Percentiles rank a stretch among this genome's conserved stretches.
Conservation (phyloP, 208 protist genomes). For the Blastocrithidia nonstop region DNA sequence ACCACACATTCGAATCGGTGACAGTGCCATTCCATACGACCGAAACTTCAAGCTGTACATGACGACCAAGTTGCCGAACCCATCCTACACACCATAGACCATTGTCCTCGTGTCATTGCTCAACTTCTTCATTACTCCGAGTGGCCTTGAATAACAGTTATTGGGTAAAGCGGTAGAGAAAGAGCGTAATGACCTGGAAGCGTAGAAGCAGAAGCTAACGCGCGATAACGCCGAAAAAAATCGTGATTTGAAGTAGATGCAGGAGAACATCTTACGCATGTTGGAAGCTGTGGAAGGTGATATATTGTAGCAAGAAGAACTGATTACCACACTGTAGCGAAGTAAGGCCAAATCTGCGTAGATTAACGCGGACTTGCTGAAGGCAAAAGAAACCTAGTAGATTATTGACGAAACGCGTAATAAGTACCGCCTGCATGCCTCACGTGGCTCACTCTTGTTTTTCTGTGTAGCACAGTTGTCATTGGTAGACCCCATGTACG, state of each 20-base stretch:
- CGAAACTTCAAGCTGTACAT: conserved; percentile 94
- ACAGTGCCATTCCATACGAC: conserved; percentile 93
- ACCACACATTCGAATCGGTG: conserved; percentile 93
- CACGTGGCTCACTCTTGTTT: conserved; percentile 90
- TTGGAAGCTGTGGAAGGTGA: conserved; percentile 90
- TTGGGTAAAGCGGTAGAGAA: conserved; percentile 93
- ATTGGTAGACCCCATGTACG: conserved; percentile 93
- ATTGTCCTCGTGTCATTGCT: conserved; percentile 94
- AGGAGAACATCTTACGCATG: conserved; percentile 92
- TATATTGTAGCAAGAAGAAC: conserved; percentile 94
- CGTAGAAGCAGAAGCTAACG: conserved; percentile 91
- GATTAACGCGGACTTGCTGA: conserved; percentile 87
- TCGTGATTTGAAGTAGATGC: conserved; percentile 90
- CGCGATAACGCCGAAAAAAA: conserved; percentile 90
- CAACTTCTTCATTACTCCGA: conserved; percentile 96
- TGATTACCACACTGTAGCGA: conserved; percentile 92
- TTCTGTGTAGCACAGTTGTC: conserved; percentile 94
- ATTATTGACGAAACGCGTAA: conserved; percentile 94
- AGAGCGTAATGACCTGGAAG: conserved; percentile 94
- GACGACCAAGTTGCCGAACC: conserved; percentile 96
- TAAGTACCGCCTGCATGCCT: conserved; percentile 91
- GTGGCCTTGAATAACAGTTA: conserved; percentile 94
- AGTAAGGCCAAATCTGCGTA: conserved; percentile 91
- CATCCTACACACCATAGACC: conserved; percentile 93
- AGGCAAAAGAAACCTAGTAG: conserved; percentile 87